A percentile compares a stretch with the other conserved stretches of the same genome.
phyloP scores from a whole-genome alignment of 495 filamentous ascomycete genomes.

The Pseudoneurospora amorphoporcata region DNA sequence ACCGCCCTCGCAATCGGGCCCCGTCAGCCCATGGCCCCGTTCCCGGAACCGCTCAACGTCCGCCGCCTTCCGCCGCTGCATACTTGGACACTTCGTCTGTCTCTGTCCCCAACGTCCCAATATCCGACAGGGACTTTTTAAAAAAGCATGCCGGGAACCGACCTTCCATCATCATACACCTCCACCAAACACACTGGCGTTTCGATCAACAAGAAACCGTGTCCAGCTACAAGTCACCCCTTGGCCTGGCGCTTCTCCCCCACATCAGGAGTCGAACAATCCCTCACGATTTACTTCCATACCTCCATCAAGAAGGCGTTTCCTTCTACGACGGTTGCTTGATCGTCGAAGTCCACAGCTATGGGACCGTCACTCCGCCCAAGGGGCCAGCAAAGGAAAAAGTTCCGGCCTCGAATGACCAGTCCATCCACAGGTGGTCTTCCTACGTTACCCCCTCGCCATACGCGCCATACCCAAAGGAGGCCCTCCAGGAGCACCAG shows the following conservation, averaged over 20 bases:
- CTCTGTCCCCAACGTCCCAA: constrained; percentile 28
- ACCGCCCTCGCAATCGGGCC: constrained; percentile 41
- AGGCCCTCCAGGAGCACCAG: constrained; percentile 29
- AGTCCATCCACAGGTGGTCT: constrained; percentile 86
- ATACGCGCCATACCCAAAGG: constrained; percentile 67
- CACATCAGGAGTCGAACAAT: constrained; percentile 45
- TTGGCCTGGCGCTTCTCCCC: constrained; percentile 65
- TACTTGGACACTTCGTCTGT: not conserved
- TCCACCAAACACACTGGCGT: constrained; percentile 76
- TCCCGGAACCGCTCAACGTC: constrained; percentile 12
- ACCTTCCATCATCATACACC: constrained; percentile 77
- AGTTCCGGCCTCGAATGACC: constrained; percentile 49
- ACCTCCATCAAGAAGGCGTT: constrained; percentile 53
- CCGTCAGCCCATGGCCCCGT: constrained; percentile 34
- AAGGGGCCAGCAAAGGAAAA: constrained; percentile 32
- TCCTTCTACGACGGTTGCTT: constrained; percentile 93
- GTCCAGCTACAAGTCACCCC: constrained; percentile 82
- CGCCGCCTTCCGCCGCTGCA: not conserved
- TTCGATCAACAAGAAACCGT: constrained; percentile 92
- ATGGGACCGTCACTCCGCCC: constrained; percentile 21
- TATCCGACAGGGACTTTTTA: constrained; percentile 66
- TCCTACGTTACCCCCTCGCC: constrained; percentile 79
- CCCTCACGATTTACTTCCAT: constrained; percentile 44
- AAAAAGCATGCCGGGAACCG: constrained; percentile 64
- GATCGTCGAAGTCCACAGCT: constrained; percentile 84